A percentile compares a stretch with the other conserved stretches of the same genome.
phyloP scores from a whole-genome alignment of 805 yeast genomes.

The Candida andamanensis region DNA sequence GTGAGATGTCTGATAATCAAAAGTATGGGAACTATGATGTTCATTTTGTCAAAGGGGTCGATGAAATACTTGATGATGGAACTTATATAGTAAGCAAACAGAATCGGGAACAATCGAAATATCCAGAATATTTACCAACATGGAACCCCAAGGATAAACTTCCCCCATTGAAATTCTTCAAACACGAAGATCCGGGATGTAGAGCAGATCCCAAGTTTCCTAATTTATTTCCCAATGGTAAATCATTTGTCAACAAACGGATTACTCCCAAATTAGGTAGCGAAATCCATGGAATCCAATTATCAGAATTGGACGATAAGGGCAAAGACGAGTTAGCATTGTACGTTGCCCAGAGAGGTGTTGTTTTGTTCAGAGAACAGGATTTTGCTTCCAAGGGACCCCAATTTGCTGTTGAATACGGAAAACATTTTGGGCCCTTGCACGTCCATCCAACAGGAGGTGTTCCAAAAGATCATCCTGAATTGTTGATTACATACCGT shows the following conservation, averaged over 20 bases:
- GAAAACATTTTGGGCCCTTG: conserved; percentile 16
- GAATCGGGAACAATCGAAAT: conserved; percentile 18
- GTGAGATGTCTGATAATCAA: conserved; percentile 4
- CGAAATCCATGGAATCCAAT: conserved; percentile 25
- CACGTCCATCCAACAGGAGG: conserved; percentile 21
- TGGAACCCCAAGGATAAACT: conserved; percentile 31
- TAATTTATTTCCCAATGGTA: conserved; percentile 16
- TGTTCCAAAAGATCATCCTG: conserved; percentile 22
- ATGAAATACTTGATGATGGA: conserved; percentile 15
- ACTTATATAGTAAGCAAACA: conserved; percentile 21
- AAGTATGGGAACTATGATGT: conserved; percentile 11
- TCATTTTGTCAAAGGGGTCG: conserved; percentile 11
- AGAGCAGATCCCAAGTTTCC: conserved; percentile 18
- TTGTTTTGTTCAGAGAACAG: conserved; percentile 29
- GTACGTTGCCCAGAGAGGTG: conserved; percentile 30
- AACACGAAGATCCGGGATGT: conserved; percentile 25
- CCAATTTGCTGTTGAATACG: conserved; percentile 28
- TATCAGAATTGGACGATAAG: conserved; percentile 19
- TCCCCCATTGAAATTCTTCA: conserved; percentile 21
- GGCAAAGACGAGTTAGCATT: conserved; percentile 31
- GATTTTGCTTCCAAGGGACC: conserved; percentile 36
- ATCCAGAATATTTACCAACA: conserved; percentile 27
- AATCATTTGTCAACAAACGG: conserved; percentile 12
- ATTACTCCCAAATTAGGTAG: conserved; percentile 31
- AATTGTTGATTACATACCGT: conserved; percentile 31